phyloP scores from a whole-genome alignment of 2,329 filamentous ascomycete genomes.

The Monosporascus cannonballus region DNA sequence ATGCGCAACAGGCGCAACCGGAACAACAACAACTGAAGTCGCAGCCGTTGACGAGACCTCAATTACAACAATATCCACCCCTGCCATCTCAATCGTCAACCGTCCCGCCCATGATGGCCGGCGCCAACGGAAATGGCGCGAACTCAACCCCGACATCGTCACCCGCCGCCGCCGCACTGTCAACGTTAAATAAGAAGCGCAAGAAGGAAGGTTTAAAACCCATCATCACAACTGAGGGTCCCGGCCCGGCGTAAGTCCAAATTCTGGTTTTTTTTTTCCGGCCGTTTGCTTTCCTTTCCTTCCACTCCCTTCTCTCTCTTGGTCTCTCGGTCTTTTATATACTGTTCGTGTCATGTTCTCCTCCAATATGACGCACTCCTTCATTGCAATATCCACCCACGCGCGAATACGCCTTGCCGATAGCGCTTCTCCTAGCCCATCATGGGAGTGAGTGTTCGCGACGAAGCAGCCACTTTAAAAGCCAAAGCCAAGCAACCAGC shows the following conservation, averaged over 20 bases:
- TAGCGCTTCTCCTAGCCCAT: neutral
- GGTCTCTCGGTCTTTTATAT: constrained; percentile 1
- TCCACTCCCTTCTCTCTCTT: constrained; percentile 1
- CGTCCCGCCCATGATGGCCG: constrained; percentile 24
- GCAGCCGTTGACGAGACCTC: neutral
- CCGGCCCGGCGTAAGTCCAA: constrained; percentile 29
- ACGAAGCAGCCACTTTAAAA: neutral
- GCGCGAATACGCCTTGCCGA: constrained; percentile 5
- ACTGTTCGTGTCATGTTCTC: no score
- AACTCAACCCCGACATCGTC: constrained; percentile 5
- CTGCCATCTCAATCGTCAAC: neutral
- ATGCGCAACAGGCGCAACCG: neutral
- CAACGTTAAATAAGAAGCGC: constrained; percentile 55
- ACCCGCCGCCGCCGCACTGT: constrained; percentile 10
- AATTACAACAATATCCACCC: no score
- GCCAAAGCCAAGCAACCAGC: constrained; percentile 1
- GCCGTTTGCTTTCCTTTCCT: constrained; percentile 3
- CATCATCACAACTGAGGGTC: constrained; percentile 65
- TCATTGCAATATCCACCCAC: constrained; percentile 5
- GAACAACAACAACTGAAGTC: neutral
- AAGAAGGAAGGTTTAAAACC: constrained; percentile 70
- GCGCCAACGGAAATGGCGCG: constrained; percentile 25
- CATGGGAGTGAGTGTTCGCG: constrained; percentile 1
- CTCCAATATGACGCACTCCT: neutral
- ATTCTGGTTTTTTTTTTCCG: constrained; percentile 28